Evolutionary conservation across 2,329 filamentous ascomycete genomes (phyloP), one percentile per base, ranked within the genome.

Genomic region (Ascochyta koolunga): DNA sequence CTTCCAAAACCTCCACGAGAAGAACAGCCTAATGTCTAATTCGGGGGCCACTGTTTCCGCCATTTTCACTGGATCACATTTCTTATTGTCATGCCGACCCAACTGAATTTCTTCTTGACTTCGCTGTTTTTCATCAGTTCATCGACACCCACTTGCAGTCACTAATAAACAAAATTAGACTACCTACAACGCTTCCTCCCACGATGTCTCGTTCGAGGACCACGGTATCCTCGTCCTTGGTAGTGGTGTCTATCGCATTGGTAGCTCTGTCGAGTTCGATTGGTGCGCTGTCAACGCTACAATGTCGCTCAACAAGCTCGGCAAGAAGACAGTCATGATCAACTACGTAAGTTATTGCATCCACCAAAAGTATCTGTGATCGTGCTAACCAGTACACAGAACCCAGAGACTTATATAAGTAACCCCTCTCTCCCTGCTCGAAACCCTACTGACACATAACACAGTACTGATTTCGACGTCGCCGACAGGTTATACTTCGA

Each of bases 261-360:
- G 95, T 70, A 93, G 89, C 79, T 97, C 93, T 6, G 95, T 99
- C 46, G 95, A 99, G 78, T 99, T 99, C 73, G 93, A 99, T 78
- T 98, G 93, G 93, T 98, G 93, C 75, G 92, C 93, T 60, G 92
- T 97, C 58, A 95, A 92, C 70, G 90, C 92, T 60, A 93, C 92
- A 10, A 83, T 91, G 59, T 90, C 91, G 36, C 83, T 98, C 59
- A 86, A 88, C 68, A 82, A 88, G 57, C 91, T 96, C 82, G 93
- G 92, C 64, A 89, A 96, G 82, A 97, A 97, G 87, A 98, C 95
- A 25, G 87, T 96, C 53, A 96, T 98, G 91, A 95, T 99, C 70
- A 98, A 98, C 25, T 45, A 36, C 70, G 82, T 84, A 77, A 82
- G 81, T 78, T 36, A 50, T 32, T n/a, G 44, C 54, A 32, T 27